Evolutionary conservation across 306 rosid genomes (phyloP).

Genomic region (Glycine latifolia): DNA sequence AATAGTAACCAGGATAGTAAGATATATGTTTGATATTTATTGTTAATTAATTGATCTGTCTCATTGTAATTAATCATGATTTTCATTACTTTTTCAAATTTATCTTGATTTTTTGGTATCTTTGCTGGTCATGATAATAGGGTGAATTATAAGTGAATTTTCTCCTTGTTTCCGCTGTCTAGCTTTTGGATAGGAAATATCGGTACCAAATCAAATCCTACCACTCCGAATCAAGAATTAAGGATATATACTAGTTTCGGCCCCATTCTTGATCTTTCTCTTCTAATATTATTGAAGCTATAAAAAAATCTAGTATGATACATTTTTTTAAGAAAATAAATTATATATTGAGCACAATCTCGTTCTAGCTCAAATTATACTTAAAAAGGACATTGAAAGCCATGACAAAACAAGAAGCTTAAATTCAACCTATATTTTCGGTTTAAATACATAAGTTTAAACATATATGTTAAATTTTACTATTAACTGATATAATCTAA

Average conservation of each 20-base stretch:
- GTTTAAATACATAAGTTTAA: not conserved
- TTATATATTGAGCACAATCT: not conserved
- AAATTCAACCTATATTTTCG: not conserved
- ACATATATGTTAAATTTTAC: too few relatives aligned
- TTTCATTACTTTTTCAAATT: too few relatives aligned
- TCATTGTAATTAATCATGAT: too few relatives aligned
- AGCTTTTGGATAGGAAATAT: not conserved
- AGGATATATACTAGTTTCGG: not conserved
- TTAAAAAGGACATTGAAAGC: not conserved
- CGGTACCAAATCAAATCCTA: not conserved
- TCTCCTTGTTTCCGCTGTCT: too few relatives aligned
- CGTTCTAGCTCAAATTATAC: not conserved
- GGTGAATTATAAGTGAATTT: not conserved
- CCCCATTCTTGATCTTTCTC: not conserved
- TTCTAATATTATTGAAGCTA: not conserved
- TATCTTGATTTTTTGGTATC: too few relatives aligned
- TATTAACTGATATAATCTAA: too few relatives aligned
- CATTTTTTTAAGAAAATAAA: too few relatives aligned
- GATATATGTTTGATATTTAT: not conserved
- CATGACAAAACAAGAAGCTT: not conserved
- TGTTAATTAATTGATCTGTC: not conserved
- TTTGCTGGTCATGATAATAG: too few relatives aligned
- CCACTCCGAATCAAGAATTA: not conserved
- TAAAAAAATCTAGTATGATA: not conserved
- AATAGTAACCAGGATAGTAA: too few relatives aligned